phyloP scores from a whole-genome alignment of 345 rosid genomes.

The Eucalyptus decipiens region DNA sequence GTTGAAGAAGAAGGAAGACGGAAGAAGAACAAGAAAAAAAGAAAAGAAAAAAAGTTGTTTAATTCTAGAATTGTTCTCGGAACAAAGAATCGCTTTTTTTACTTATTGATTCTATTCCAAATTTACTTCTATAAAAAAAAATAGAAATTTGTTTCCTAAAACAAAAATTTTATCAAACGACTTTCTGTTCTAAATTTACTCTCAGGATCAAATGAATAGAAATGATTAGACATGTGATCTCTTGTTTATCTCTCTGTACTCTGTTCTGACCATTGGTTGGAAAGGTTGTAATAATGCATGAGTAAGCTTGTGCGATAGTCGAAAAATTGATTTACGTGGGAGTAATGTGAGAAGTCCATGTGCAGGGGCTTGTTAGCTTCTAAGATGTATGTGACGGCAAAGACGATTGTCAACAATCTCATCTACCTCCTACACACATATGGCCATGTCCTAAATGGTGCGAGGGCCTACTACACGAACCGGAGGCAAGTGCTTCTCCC shows the following conservation, averaged over 20 bases:
- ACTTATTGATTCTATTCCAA: too few species aligned
- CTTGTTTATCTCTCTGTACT: neutral
- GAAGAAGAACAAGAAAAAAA: too few species aligned
- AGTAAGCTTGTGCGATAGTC: neutral
- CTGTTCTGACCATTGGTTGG: neutral
- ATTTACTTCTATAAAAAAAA: too few species aligned
- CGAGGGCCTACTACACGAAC: conserved; percentile 75
- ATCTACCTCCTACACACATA: conserved; percentile 50
- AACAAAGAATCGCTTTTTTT: too few species aligned
- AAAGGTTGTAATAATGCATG: neutral
- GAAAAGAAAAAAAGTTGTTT: too few species aligned
- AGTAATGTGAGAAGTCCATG: neutral
- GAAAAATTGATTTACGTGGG: neutral
- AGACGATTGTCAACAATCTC: conserved; percentile 60
- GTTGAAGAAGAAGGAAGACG: too few species aligned
- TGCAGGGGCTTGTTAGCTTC: conserved; percentile 85
- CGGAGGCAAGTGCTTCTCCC: conserved; percentile 41
- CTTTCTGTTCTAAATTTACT: too few species aligned
- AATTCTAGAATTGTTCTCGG: too few species aligned
- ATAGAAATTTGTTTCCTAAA: too few species aligned
- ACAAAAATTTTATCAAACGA: too few species aligned
- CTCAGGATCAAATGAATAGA: too few species aligned
- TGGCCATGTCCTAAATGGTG: conserved; percentile 75
- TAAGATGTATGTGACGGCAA: conserved; percentile 74
- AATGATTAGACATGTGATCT: neutral